Evolutionary conservation across 257 asterid species (phyloP).

Genomic region (Nemophila menziesii): DNA sequence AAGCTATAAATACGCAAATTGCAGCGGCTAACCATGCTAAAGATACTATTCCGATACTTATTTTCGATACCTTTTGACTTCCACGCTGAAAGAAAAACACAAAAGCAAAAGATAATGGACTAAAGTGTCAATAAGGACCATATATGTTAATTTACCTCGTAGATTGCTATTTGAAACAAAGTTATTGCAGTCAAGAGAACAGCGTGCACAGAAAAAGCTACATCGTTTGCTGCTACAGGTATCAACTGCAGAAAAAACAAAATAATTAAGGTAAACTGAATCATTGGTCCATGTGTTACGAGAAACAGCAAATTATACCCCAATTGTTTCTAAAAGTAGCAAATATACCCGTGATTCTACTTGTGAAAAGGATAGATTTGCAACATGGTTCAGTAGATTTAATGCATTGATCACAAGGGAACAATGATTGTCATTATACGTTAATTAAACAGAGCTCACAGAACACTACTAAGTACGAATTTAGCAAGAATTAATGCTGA

Average conservation of each 20-base stretch:
- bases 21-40: conserved; percentile 60
- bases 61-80: conserved; percentile 60
- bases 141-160: conserved; percentile 37
- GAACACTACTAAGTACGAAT: background rate
- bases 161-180: conserved; percentile 60
- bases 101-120: background rate
- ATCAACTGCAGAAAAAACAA: conserved; percentile 51
- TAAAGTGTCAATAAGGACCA: background rate
- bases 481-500: background rate
- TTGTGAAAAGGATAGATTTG: no score
- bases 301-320: no score
- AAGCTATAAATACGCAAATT: conserved; percentile 49
- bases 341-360: no score
- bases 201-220: conserved; percentile 86
- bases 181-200: conserved; percentile 68
- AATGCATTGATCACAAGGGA: no score
- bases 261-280: background rate
- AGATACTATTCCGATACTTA: conserved; percentile 29
- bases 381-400: no score
- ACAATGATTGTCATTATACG: no score
- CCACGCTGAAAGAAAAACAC: conserved; percentile 49
- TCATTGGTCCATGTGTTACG: no score
- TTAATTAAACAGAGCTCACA: background rate
- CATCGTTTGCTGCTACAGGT: conserved; percentile 95
- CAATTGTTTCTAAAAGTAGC: no score